Evolutionary conservation across 495 filamentous ascomycete species (phyloP), one percentile per base, ranked within the genome.

Genomic region (Hypoxylon perforatum): DNA sequence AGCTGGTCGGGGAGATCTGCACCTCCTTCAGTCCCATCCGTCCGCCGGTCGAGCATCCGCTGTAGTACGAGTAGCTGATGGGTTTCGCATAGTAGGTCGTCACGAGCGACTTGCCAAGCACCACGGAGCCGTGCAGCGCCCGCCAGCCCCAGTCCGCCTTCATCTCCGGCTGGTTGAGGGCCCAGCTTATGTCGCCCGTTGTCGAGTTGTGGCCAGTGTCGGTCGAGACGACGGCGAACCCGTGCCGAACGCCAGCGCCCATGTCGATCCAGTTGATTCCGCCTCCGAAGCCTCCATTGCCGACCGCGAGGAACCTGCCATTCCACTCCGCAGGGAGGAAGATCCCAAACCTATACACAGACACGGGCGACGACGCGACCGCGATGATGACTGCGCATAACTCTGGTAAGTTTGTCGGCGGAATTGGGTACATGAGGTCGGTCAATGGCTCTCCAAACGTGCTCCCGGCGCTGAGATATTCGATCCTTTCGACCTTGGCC

Each of bases 11-110:
- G 30, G 78, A 86, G 53, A 76, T 73, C 63, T 88, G 78, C 2
- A 84, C 77, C 4, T 82, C 78, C 44, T 83, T 83, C 1, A 88
- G 59, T 2, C 86, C 86, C 63, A 88, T 85, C 0, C 85, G 76
- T 3, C 87, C 87, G 33, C 87, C 87, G 0, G 83, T 86, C 0
- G 85, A 88, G 73, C 86, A 90, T 0, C 78, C 80, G 59, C 73
- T 70, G 66, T 84, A 89, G 70, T 89, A 89, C 8, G 77, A 81
- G 57, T 85, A 80, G 25, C 70, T 50, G 36, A 79, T 70, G 1
- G 66, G 47, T 10, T 65, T 65, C 4, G 65, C 69, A 49, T 86
- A 87, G 69, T 78, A 87, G 0, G 61, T 61, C 18, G 75, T 45
- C 0, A 73, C 72, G 6, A 84, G 61, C 7, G 49, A 46, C 45